Evolutionary conservation across 2,329 filamentous ascomycete species (phyloP).

Genomic region (Aspergillus sp.): DNA sequence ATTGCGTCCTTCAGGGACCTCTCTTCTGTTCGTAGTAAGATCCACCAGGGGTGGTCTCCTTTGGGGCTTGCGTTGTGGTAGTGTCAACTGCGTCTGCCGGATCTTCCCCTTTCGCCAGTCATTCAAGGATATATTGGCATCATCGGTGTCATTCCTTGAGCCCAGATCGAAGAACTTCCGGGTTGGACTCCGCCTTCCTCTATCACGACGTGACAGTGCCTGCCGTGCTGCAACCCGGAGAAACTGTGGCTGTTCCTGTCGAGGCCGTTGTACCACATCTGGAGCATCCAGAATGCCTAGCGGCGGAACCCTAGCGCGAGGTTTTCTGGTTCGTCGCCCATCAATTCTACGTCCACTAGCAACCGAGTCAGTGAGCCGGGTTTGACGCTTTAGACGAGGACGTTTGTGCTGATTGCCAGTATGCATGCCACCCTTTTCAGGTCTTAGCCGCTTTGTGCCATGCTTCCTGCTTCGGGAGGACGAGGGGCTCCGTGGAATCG

Average conservation of each 20-base stretch:
- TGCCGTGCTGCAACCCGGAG: constrained; percentile 48
- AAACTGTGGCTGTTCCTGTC: constrained; percentile 42
- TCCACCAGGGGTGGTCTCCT: constrained; percentile 16
- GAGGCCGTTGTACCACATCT: constrained; percentile 21
- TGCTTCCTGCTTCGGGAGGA: constrained; percentile 10
- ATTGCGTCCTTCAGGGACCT: constrained; percentile 1
- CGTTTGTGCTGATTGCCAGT: constrained; percentile 12
- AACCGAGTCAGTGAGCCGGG: constrained; percentile 28
- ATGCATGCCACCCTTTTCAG: constrained; percentile 2
- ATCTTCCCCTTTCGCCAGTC: constrained; percentile 46
- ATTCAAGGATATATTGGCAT: constrained; percentile 43
- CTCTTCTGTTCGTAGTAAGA: constrained; percentile 13
- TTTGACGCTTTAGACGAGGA: constrained; percentile 24
- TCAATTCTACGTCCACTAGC: constrained; percentile 16
- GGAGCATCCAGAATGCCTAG: constrained; percentile 48
- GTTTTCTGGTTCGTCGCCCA: constrained; percentile 15
- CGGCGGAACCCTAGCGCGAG: constrained; percentile 9
- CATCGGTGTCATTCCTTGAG: constrained; percentile 46
- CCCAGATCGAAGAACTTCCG: constrained; percentile 47
- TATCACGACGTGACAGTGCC: constrained; percentile 40
- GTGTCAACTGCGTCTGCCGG: constrained; percentile 17
- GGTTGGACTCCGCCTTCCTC: constrained; percentile 45
- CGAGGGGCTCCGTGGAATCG: constrained; percentile 16
- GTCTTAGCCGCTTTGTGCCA: constrained; percentile 12
- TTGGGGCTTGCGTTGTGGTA: constrained; percentile 10